Base-by-base conservation (phyloP, 2,329 filamentous ascomycete species). In the Sordariomycetes sp. region DNA sequence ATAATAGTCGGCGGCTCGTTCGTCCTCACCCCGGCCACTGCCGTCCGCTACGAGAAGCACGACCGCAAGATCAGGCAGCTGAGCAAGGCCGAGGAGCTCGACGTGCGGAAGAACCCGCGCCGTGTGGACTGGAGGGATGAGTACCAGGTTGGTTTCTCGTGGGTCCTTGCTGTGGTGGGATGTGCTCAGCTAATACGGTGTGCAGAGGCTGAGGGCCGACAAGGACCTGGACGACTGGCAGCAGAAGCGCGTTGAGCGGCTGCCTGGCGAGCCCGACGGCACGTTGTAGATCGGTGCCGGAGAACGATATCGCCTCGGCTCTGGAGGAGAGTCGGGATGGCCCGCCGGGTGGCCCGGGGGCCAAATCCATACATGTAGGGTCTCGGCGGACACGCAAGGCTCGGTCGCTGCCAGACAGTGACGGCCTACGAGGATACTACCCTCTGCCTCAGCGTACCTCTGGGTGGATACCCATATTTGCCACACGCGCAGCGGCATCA, bases 161-260 rank as follows among this genome's bases (percentile, higher is more conserved):
- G 40, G 22, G 22, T n/a, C 46, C 58, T 71, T 94, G 89, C 18
- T n/a, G 34, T n/a, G 16, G 10, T 20, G 22, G 35, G 22, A 50
- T 16, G 32, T 32, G 24, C 3, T 53, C 28, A 6, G 57, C 48
- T 55, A 46, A 53, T 24, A 28, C 7, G 32, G 24, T 46, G 53
- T 25, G 16, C 48, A 62, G 61, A 59, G 54, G 57, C 54, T 62
- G 43, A 59, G 61, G 35, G 60, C 60, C 24, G 89, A 89, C 35
- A 96, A 95, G 71, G 94, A 97, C 69, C 75, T 97, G 61, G 93
- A 99, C 67, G 82, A 90, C 68, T 99, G 94, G 94, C 93, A 97
- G 71, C 94, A 97, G 74, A 95, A 94, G 74, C 85, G 95, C 57
- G 91, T 97, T 12, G 85, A 96, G 75, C 80, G 94, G 69, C 79